Conservation (phyloP, 306 rosid species). For the Ziziphus jujuba region DNA sequence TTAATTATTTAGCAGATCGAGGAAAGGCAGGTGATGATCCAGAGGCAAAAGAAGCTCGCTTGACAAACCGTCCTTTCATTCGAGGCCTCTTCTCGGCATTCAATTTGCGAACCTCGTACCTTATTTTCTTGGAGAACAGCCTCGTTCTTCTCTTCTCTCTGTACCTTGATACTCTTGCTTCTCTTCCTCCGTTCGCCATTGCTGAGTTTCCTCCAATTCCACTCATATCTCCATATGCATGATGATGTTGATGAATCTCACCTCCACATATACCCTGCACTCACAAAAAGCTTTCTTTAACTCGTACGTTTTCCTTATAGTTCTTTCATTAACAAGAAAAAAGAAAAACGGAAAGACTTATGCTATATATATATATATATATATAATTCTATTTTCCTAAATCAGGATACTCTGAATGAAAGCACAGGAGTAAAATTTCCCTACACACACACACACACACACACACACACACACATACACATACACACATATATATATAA, state of each 20-base stretch:
- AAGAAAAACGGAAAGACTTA: too few species aligned
- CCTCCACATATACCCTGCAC: slow-evolving; percentile 43
- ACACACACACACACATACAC: too few species aligned
- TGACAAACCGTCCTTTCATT: slow-evolving; percentile 96
- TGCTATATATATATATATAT: too few species aligned
- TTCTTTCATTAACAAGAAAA: too few species aligned
- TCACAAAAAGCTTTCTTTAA: not conserved
- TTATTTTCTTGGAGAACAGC: slow-evolving; percentile 88
- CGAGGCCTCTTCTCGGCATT: slow-evolving; percentile 97
- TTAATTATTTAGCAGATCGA: slow-evolving; percentile 7
- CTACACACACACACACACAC: too few species aligned
- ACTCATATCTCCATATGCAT: slow-evolving; percentile 38
- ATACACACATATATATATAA: too few species aligned
- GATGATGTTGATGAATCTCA: slow-evolving; percentile 24
- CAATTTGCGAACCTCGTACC: slow-evolving; percentile 93
- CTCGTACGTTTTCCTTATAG: too few species aligned
- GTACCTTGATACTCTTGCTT: slow-evolving; percentile 87
- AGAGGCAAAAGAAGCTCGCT: slow-evolving; percentile 57
- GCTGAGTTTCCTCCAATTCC: slow-evolving; percentile 38
- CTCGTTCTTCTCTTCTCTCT: slow-evolving; percentile 84
- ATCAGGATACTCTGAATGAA: too few species aligned
- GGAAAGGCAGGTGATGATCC: slow-evolving; percentile 49
- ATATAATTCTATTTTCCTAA: too few species aligned
- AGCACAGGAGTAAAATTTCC: too few species aligned
- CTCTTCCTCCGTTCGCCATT: slow-evolving; percentile 67